Conservation (phyloP, 176 grass and related monocot genomes). For the Oryza officinalis region DNA sequence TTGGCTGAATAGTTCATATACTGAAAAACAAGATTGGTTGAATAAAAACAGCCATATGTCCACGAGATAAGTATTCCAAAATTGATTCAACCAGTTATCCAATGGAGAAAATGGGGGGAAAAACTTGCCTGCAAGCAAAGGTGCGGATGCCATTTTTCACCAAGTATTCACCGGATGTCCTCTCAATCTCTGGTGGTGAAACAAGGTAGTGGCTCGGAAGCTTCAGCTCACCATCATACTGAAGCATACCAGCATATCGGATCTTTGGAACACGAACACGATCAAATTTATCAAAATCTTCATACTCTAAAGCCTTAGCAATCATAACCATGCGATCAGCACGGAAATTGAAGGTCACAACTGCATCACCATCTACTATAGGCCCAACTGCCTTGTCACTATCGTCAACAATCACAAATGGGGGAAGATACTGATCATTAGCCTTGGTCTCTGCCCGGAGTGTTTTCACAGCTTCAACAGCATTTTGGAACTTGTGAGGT, state of each 20-base stretch:
- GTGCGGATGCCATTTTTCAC: conserved; percentile 94
- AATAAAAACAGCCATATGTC: neutral
- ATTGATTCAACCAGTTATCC: conserved; percentile 1
- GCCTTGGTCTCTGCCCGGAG: conserved; percentile 64
- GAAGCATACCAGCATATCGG: conserved; percentile 93
- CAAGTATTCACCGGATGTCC: conserved; percentile 99
- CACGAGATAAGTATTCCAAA: neutral
- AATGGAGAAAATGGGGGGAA: conserved; percentile 13
- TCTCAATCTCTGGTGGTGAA: conserved; percentile 86
- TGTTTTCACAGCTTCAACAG: conserved; percentile 93
- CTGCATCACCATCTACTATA: conserved; percentile 91
- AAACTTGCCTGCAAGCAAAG: conserved; percentile 97
- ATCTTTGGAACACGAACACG: conserved; percentile 88
- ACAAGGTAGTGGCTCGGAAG: conserved; percentile 85
- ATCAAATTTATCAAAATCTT: conserved; percentile 92
- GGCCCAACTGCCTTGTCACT: conserved; percentile 84
- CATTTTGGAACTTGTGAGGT: conserved; percentile 76
- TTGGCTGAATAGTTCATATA: neutral
- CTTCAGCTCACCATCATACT: conserved; percentile 92
- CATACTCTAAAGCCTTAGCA: conserved; percentile 91
- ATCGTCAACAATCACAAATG: conserved; percentile 95
- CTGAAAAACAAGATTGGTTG: neutral
- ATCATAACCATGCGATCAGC: conserved; percentile 98
- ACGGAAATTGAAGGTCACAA: conserved; percentile 93
- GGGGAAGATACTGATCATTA: conserved; percentile 88